Conservation (phyloP, 2,329 filamentous ascomycete species). For the Colletotrichum simmondsii region DNA sequence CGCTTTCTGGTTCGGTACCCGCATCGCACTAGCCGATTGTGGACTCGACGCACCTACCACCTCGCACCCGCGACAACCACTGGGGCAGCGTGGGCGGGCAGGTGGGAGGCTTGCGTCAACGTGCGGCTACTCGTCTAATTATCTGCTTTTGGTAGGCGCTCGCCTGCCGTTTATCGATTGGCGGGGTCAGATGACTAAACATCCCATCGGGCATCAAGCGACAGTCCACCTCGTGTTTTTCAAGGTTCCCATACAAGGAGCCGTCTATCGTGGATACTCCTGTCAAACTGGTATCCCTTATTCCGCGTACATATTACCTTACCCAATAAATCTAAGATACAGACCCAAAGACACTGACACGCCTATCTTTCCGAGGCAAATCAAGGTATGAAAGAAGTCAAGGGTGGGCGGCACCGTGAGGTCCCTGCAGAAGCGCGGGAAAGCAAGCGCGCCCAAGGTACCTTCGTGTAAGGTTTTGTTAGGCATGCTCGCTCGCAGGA, state of each 20-base stretch:
- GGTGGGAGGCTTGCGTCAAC: conserved; percentile 23
- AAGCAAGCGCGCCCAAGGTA: neutral
- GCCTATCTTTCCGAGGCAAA: too few relatives aligned
- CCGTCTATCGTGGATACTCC: neutral
- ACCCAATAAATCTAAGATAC: too few relatives aligned
- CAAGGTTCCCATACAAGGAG: neutral
- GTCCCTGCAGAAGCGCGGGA: neutral
- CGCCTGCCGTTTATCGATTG: conserved; percentile 3
- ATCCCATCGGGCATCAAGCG: neutral
- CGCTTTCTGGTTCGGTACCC: conserved; percentile 12
- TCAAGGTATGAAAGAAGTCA: neutral
- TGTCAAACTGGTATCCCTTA: too few relatives aligned
- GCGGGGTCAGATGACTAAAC: conserved; percentile 13
- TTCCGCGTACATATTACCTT: too few relatives aligned
- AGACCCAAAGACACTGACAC: too few relatives aligned
- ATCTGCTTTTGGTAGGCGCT: conserved; percentile 26
- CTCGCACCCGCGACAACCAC: neutral
- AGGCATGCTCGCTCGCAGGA: neutral
- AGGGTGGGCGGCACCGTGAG: neutral
- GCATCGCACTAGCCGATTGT: conserved; percentile 21
- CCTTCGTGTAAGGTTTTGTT: neutral
- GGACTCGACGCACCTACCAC: conserved; percentile 23
- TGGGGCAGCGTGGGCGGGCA: neutral
- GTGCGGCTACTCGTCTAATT: conserved; percentile 33
- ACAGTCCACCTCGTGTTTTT: neutral